Evolutionary conservation across 176 grass and related monocot genomes (phyloP).

Genomic region (Canna indica): DNA sequence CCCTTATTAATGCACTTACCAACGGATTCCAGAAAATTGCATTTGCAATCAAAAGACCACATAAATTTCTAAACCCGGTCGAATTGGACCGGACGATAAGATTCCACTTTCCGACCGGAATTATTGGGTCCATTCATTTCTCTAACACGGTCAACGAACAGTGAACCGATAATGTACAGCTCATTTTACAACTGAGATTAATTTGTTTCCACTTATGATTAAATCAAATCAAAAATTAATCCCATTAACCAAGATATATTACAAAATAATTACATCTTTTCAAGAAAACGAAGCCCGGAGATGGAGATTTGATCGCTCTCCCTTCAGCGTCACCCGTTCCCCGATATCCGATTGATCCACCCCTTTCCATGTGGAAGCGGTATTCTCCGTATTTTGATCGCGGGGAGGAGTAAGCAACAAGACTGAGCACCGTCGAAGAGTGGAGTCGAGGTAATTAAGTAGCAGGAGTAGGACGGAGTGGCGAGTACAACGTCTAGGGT

Average conservation of each 20-base stretch:
- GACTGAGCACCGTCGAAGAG: neutral
- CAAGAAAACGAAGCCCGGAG: constrained; percentile 1
- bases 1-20: too few relatives aligned
- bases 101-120: too few relatives aligned
- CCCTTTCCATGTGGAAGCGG: neutral
- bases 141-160: too few relatives aligned
- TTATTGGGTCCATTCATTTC: too few relatives aligned
- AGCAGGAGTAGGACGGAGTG: neutral
- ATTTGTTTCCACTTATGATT: neutral
- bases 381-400: neutral
- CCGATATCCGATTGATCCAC: neutral
- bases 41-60: too few relatives aligned
- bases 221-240: neutral
- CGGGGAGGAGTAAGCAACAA: neutral
- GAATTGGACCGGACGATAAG: too few relatives aligned
- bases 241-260: neutral
- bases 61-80: too few relatives aligned
- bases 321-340: neutral
- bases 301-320: neutral
- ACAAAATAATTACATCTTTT: neutral
- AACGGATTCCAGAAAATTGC: too few relatives aligned
- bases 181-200: too few relatives aligned
- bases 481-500: neutral
- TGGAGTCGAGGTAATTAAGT: neutral
- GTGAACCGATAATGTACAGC: too few relatives aligned